These are phyloP conservation scores for Ceratocystiopsis minuta DNA, from an alignment of 2,329 filamentous ascomycete genomes.

Conservation along the genomic window DNA sequence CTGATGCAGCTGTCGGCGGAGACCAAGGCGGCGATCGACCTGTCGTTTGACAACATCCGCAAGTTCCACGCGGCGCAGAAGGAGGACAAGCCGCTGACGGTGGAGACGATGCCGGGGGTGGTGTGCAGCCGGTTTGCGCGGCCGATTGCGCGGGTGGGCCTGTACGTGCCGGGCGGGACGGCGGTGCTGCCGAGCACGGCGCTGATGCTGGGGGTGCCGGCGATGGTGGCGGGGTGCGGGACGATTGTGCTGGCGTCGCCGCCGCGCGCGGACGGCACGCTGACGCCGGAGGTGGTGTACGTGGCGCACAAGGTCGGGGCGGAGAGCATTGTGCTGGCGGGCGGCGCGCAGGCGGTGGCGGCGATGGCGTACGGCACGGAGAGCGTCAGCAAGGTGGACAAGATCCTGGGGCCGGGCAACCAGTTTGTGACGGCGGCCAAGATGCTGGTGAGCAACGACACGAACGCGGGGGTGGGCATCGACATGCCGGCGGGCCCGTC, in stretches of 20 bases:
- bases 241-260: slow-evolving; percentile 89
- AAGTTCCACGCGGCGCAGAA: slow-evolving; percentile 88
- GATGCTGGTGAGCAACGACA: slow-evolving; percentile 97
- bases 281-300: slow-evolving; percentile 95
- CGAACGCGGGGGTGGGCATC: slow-evolving; percentile 83
- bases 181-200: slow-evolving; percentile 94
- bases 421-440: slow-evolving; percentile 97
- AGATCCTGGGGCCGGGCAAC: slow-evolving; percentile 93
- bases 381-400: slow-evolving; percentile 89
- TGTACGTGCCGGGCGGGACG: slow-evolving; percentile 91
- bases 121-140: slow-evolving; percentile 83
- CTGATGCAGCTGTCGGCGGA: slow-evolving; percentile 75
- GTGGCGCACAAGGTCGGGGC: slow-evolving; percentile 92
- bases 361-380: slow-evolving; percentile 96
- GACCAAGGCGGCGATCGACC: slow-evolving; percentile 80
- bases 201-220: slow-evolving; percentile 93
- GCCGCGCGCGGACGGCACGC: slow-evolving; percentile 69
- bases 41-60: slow-evolving; percentile 84
- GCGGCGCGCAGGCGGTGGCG: slow-evolving; percentile 86
- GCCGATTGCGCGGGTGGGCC: slow-evolving; percentile 85
- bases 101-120: slow-evolving; percentile 97
- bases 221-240: slow-evolving; percentile 91
- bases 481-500: slow-evolving; percentile 97
- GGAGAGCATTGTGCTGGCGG: slow-evolving; percentile 86
- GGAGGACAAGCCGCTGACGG: slow-evolving; percentile 60